These are phyloP conservation scores for Fusarium pseudocircinatum DNA, from an alignment of 2,329 filamentous ascomycete genomes.

Conservation along the genomic window DNA sequence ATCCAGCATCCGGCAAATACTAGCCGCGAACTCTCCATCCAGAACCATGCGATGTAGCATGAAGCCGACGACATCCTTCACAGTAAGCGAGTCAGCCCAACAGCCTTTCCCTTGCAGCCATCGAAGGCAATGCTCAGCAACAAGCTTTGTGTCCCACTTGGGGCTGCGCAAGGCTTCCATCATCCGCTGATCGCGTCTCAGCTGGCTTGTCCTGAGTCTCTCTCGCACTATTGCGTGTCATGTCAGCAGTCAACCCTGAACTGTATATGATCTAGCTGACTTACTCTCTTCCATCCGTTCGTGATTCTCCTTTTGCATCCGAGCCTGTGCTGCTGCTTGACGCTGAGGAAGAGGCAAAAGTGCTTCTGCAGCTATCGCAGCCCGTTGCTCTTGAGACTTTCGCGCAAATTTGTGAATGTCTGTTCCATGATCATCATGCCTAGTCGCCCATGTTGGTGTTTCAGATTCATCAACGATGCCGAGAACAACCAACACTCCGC, in stretches of 20 bases:
- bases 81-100: conserved; percentile 37
- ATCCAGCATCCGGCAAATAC: conserved; percentile 58
- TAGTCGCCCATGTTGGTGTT: conserved; percentile 65
- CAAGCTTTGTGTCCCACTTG: conserved; percentile 60
- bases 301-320: conserved; percentile 54
- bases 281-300: conserved; percentile 59
- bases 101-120: conserved; percentile 53
- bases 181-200: conserved; percentile 57
- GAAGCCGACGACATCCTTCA: conserved; percentile 56
- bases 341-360: conserved; percentile 55
- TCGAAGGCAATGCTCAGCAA: conserved; percentile 55
- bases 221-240: conserved; percentile 52
- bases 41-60: conserved; percentile 64
- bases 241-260: not conserved
- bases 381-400: conserved; percentile 52
- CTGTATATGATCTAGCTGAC: conserved; percentile 13
- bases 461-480: conserved; percentile 58
- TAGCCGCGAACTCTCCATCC: conserved; percentile 55
- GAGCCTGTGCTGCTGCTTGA: conserved; percentile 52
- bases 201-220: conserved; percentile 48
- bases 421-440: conserved; percentile 50
- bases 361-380: conserved; percentile 56
- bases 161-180: conserved; percentile 64
- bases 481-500: conserved; percentile 67
- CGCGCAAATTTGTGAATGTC: conserved; percentile 47